Conservation (phyloP, 805 yeast species). For the Wickerhamomyces mucosus region DNA sequence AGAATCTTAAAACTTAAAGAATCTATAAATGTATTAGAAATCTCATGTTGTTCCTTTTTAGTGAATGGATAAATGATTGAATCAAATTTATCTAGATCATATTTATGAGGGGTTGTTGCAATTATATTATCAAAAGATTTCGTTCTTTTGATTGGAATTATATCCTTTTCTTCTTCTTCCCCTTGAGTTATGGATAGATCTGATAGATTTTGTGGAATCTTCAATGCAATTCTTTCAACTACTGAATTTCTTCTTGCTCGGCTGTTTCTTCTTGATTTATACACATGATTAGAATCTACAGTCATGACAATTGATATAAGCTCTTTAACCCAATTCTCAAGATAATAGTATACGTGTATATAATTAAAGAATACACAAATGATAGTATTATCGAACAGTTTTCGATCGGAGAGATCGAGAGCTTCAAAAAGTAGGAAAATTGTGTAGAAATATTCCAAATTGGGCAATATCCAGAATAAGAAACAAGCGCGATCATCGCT, state of each 20-base stretch:
- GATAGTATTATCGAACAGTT: no score
- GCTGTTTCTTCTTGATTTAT: conserved; percentile 10
- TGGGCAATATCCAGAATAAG: no score
- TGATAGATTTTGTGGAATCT: conserved; percentile 28
- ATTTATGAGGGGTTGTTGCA: not conserved
- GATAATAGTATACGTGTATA: no score
- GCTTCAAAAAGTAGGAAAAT: no score
- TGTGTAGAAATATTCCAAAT: no score
- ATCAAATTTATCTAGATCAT: conserved; percentile 1
- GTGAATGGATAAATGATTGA: conserved; percentile 20
- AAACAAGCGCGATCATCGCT: no score
- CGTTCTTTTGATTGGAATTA: conserved; percentile 8
- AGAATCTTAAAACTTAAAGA: conserved; percentile 34
- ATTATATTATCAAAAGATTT: conserved; percentile 5
- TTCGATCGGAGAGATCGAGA: no score
- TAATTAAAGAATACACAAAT: no score
- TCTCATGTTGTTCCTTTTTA: conserved; percentile 24
- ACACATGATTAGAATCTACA: no score
- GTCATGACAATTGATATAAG: no score
- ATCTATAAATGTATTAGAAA: conserved; percentile 28
- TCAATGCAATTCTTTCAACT: conserved; percentile 51
- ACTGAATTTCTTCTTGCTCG: conserved; percentile 51
- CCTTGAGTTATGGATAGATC: not conserved
- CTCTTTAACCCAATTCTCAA: no score
- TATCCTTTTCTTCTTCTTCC: conserved; percentile 19